Evolutionary conservation across 495 filamentous ascomycete species (phyloP), one percentile per base, ranked within the genome.

Genomic region (Penicillium canescens): DNA sequence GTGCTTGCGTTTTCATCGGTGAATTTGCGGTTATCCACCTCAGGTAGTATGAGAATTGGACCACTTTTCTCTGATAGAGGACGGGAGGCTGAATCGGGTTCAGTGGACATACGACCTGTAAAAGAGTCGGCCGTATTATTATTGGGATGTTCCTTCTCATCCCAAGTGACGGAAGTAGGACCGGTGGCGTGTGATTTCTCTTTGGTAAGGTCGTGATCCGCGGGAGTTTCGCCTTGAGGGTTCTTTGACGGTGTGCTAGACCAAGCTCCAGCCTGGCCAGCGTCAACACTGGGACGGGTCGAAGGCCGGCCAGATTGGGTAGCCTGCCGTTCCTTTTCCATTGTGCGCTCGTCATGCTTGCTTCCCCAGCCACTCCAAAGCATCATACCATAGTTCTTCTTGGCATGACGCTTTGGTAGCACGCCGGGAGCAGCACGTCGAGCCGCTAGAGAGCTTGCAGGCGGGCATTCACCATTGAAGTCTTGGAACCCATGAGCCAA

Each of bases 321-420:
- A 6, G 59, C 66, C 37, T 71, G 68, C 23, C 71, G 54, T 55
- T 85, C 82, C 39, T 71, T 68, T 23, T 75, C 62, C 9, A 94
- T 76, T 10, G 86, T 87, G 39, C 77, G 80, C 71, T 92, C 80
- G 64, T 96, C 92, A 56, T 96, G 92, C 62, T 86, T 94, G 56
- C 86, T 90, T 10, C 89, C 92, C 87, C 91, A 91, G 10, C 83
- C 71, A 40, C 82, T 86, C 92, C 92, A 97, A 28, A 96, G 68
- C 31, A 83, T 82, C 70, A 96, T 77, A 3, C 90, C 91, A 65
- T 86, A 83, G 59, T 88, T 87, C 70, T 79, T 83, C 39, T 70
- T 67, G 6, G 53, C 55, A 11, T 55, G 60, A 44, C 66, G 80
- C 59, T 81, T 82, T 51, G 81, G 84, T 37, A 81, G 57, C 35